Percentiles rank a stretch among this genome's conserved stretches.
phyloP scores from a whole-genome alignment of 129 eudicot species.

The Flaveria ramosissima region DNA sequence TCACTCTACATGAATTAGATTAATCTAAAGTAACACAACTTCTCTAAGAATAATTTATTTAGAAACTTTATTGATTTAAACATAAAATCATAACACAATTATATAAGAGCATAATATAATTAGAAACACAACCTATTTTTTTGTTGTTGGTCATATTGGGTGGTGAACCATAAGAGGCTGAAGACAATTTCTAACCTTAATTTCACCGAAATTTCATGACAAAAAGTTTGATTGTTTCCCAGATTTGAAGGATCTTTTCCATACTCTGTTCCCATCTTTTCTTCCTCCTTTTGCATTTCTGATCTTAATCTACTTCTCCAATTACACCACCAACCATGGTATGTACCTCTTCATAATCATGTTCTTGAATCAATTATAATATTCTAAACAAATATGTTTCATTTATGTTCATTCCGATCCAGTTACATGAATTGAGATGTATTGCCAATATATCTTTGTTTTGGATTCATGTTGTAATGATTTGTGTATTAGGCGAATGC shows the following conservation, averaged over 20 bases:
- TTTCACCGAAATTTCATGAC: slow-evolving; percentile 30
- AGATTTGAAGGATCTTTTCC: slow-evolving; percentile 47
- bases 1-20: not conserved
- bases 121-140: not conserved
- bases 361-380: not conserved
- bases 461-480: slow-evolving; percentile 26
- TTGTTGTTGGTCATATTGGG: slow-evolving; percentile 16
- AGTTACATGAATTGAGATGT: not conserved
- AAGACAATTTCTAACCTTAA: slow-evolving; percentile 35
- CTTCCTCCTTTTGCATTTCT: slow-evolving; percentile 21
- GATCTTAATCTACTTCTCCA: slow-evolving; percentile 23
- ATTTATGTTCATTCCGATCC: slow-evolving; percentile 14
- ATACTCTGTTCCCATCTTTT: slow-evolving; percentile 14
- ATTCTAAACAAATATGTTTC: not conserved
- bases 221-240: slow-evolving; percentile 36
- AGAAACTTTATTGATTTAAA: not conserved
- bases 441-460: not conserved
- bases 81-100: not conserved
- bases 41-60: not conserved
- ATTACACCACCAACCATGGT: slow-evolving; percentile 51
- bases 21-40: not conserved
- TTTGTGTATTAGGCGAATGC: slow-evolving; percentile 67
- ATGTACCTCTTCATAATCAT: slow-evolving; percentile 27
- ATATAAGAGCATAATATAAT: not conserved
- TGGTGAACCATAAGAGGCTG: slow-evolving; percentile 36